A percentile compares a stretch with the other conserved stretches of the same genome.
These are phyloP conservation scores for Aspergillus neotritici DNA, from an alignment of 2,329 filamentous ascomycete species.

Conservation along the genomic window DNA sequence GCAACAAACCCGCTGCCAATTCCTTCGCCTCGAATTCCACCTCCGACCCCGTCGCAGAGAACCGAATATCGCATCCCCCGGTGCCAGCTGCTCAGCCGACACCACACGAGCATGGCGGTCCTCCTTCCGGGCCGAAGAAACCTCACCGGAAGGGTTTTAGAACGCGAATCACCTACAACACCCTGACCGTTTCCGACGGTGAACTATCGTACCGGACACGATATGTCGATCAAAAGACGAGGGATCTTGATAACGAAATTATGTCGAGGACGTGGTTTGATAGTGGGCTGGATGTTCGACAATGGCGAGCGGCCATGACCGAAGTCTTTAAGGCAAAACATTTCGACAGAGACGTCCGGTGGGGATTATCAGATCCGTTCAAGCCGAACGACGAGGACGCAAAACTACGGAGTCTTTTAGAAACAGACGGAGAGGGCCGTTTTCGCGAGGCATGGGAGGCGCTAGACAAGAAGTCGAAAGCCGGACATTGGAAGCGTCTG, in stretches of 20 bases:
- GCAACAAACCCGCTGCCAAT: background rate
- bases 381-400: slow-evolving; percentile 12
- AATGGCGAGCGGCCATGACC: slow-evolving; percentile 21
- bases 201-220: slow-evolving; percentile 15
- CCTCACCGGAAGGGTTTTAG: background rate
- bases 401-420: slow-evolving; percentile 18
- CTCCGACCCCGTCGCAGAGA: too few relatives aligned
- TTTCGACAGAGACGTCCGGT: slow-evolving; percentile 4
- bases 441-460: slow-evolving; percentile 28
- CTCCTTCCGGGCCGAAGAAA: too few relatives aligned
- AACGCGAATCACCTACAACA: background rate
- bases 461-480: slow-evolving; percentile 17
- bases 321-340: slow-evolving; percentile 21
- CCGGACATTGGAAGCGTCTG: slow-evolving; percentile 37
- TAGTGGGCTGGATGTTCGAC: background rate
- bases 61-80: too few relatives aligned
- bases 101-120: too few relatives aligned
- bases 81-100: too few relatives aligned
- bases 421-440: slow-evolving; percentile 14
- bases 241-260: slow-evolving; percentile 18
- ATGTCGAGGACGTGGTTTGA: slow-evolving; percentile 19
- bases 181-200: slow-evolving; percentile 5
- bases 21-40: too few relatives aligned
- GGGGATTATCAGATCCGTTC: background rate
- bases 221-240: slow-evolving; percentile 14